Base-by-base conservation (phyloP, 805 yeast genomes). In the Nakazawaea molendinolei region DNA sequence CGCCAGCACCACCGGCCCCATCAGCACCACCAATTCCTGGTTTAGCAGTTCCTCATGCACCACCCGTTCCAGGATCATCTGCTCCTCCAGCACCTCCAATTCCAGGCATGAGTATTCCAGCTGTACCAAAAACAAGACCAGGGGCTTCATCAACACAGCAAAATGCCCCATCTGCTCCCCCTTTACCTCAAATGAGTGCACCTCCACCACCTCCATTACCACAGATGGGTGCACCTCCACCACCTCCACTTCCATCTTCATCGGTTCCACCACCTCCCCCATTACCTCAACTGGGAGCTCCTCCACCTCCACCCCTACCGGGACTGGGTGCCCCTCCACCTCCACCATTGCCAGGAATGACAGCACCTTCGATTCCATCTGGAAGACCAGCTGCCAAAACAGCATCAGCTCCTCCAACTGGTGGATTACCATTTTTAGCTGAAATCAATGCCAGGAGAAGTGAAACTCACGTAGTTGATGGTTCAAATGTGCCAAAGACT, bases 371-470 rank as follows among this genome's bases (percentile, higher is more conserved):
- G 5, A 45, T 61, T 5, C 52, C 67, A 4, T 45, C 61, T 6
- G 41, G 52, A 6, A 43, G 51, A 27, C 23, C 47, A 16, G 42
- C 46, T 35, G 36, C 39, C 6, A n/a, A n/a, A n/a, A n/a, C n/a
- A n/a, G 37, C 46, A 21, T 21, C 45, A 42, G 49, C 47, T 4
- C 47, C 50, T 10, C 41, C 55, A 5, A 58, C 56, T 21, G 74
- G 74, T 2, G 70, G 65, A 0, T 50, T 75, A 15, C 82, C 84
- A 5, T 76, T 76, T 45, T 60, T 76, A 33, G 76, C 75, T 1
- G 72, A 75, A 41, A 76, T 76, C 33, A 73, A 74, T 41, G 65
- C 69, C 24, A 72, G 69, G 50, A 61, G 81, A 52, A 63, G 67
- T 43, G 76, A 76, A 18, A 39, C 67, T 1, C 51, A 61, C 49